Base-by-base conservation (phyloP, 176 grass and related monocot species). In the Oryza rufipogon region DNA sequence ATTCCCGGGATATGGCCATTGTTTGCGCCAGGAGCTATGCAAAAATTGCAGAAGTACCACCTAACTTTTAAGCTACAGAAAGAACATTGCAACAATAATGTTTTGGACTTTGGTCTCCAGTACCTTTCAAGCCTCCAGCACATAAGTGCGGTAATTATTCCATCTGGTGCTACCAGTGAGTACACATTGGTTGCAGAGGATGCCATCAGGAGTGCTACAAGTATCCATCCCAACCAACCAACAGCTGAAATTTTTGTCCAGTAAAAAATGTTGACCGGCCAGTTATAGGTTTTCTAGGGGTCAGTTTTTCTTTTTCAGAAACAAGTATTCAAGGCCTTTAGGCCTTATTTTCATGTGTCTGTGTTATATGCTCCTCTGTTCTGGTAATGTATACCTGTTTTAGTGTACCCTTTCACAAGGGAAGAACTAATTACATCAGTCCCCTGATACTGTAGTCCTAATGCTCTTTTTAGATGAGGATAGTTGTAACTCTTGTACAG, bases 141-240 rank as follows among this genome's bases (percentile, higher is more conserved):
- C 45, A 22, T 67, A 15, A n/a, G 25, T 19, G 77, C 65, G 42
- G 10, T 19, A 17, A 80, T 80, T 33, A 7, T 80, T 68, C 77
- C 64, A 11, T 11, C 10, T 20, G 44, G 64, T 13, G 61, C 63
- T 49, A 49, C 42, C 63, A 8, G 32, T 49, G 23, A 33, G 41
- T 42, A 49, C 2, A 20, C 64, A 68, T 66, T 15, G 23, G 41
- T 30, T 68, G 64, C 14, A 9, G 64, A 80, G 64, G 19, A 61
- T 30, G 77, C 77, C 63, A 79, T 79, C 63, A 79, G 77, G 64
- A 68, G 32, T 33, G 77, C 4, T 33, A 80, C 42, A 15, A 68
- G 39, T 68, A 11, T 49, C 16, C 77, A 80, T 80, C 64, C 64
- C 4, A 80, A 80, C 42, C 63, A 80, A 49, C 77, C 77, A 33